phyloP scores from a whole-genome alignment of 495 filamentous ascomycete species.

The Xylaria curta region DNA sequence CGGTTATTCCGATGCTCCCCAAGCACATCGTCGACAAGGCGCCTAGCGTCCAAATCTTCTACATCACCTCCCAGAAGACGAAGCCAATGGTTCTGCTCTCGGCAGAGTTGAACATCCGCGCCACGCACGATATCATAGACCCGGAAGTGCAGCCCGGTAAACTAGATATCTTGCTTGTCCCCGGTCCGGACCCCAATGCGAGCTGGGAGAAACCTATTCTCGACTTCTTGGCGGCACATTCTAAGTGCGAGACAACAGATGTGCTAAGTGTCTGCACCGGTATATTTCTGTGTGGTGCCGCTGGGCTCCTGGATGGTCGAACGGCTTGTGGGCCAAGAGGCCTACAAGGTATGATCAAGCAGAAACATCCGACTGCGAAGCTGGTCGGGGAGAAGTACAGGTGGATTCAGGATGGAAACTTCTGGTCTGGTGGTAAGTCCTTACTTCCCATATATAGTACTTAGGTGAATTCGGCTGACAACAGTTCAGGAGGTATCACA shows the following conservation, averaged over 20 bases:
- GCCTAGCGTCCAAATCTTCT: slow-evolving; percentile 49
- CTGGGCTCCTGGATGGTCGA: slow-evolving; percentile 57
- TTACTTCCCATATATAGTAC: not conserved
- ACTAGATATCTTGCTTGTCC: slow-evolving; percentile 59
- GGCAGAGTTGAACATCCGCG: slow-evolving; percentile 38
- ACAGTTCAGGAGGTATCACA: slow-evolving; percentile 60
- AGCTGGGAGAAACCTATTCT: slow-evolving; percentile 9
- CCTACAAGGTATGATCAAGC: slow-evolving; percentile 50
- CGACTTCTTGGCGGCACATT: slow-evolving; percentile 49
- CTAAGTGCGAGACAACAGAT: slow-evolving; percentile 42
- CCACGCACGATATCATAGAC: slow-evolving; percentile 51
- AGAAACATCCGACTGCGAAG: slow-evolving; percentile 48
- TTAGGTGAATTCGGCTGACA: slow-evolving; percentile 13
- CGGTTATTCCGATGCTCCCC: slow-evolving; percentile 35
- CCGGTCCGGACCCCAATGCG: slow-evolving; percentile 56
- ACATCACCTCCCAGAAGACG: slow-evolving; percentile 47
- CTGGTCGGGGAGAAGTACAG: slow-evolving; percentile 56
- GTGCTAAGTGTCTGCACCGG: slow-evolving; percentile 65
- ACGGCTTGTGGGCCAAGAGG: slow-evolving; percentile 57
- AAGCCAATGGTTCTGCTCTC: slow-evolving; percentile 42
- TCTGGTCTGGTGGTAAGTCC: slow-evolving; percentile 64
- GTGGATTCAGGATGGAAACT: slow-evolving; percentile 60
- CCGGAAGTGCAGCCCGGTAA: slow-evolving; percentile 53
- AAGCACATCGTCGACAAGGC: slow-evolving; percentile 45
- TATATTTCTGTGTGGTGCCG: slow-evolving; percentile 53